phyloP scores from a whole-genome alignment of 768 basidiomycete species.

The Mycena crocata region DNA sequence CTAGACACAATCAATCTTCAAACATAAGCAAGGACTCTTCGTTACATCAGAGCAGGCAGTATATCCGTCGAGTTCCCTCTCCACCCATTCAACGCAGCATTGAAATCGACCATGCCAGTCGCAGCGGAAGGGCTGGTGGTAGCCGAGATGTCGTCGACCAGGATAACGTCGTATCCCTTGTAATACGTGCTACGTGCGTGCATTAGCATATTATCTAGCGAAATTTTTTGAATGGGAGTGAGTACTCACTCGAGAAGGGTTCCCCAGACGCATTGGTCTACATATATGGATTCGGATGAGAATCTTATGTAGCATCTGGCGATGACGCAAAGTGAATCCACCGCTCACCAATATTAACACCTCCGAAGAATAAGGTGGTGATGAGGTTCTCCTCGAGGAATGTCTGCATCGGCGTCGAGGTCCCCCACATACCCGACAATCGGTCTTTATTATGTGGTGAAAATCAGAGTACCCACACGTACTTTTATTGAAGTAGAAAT shows the following conservation, averaged over 20 bases:
- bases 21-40: too few relatives aligned
- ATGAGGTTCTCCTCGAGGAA: slow-evolving; percentile 48
- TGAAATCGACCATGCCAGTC: slow-evolving; percentile 46
- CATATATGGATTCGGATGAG: too few relatives aligned
- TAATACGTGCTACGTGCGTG: slow-evolving; percentile 46
- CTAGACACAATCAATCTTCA: too few relatives aligned
- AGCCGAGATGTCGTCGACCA: slow-evolving; percentile 47
- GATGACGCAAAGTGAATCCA: not conserved
- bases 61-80: slow-evolving; percentile 45
- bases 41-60: slow-evolving; percentile 19
- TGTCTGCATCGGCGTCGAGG: slow-evolving; percentile 48
- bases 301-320: not conserved
- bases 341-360: slow-evolving; percentile 43
- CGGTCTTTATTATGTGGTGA: slow-evolving; percentile 36
- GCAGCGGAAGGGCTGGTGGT: slow-evolving; percentile 45
- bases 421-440: slow-evolving; percentile 48
- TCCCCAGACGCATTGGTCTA: slow-evolving; percentile 49
- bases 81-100: slow-evolving; percentile 45
- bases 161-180: slow-evolving; percentile 49
- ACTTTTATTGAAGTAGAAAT: slow-evolving; percentile 52
- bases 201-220: too few relatives aligned
- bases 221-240: too few relatives aligned
- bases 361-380: slow-evolving; percentile 48
- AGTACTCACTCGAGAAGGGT: slow-evolving; percentile 43
- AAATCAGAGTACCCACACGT: not conserved